A percentile compares a stretch with the other conserved stretches of the same genome.
phyloP scores from a whole-genome alignment of 768 basidiomycete genomes.

The Lyophyllum decastes region DNA sequence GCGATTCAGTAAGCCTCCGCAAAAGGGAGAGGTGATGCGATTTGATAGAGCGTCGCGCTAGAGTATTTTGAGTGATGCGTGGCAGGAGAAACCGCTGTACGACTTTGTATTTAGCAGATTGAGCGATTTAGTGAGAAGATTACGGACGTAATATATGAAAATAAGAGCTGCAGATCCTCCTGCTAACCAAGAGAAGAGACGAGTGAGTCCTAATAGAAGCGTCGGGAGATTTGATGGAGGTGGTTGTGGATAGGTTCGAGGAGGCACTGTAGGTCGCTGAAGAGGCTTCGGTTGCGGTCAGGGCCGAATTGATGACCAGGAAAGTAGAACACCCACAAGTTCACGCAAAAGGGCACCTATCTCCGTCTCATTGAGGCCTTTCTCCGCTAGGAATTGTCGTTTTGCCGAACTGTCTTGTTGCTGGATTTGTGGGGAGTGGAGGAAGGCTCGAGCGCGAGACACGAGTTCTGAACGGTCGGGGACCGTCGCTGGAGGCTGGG shows the following conservation, averaged over 20 bases:
- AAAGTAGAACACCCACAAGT: constrained; percentile 40
- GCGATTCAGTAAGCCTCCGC: constrained; percentile 52
- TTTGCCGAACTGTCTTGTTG: constrained; percentile 58
- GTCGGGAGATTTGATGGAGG: constrained; percentile 71
- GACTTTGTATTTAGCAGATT: constrained; percentile 9
- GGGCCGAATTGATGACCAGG: neutral
- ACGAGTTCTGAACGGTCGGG: constrained; percentile 45
- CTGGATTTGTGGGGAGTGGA: constrained; percentile 64
- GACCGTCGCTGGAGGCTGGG: neutral
- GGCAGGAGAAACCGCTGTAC: constrained; percentile 69
- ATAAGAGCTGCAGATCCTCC: constrained; percentile 62
- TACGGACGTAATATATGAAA: constrained; percentile 67
- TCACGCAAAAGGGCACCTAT: constrained; percentile 60
- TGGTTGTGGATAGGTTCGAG: constrained; percentile 70
- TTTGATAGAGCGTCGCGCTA: constrained; percentile 63
- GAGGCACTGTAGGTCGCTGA: constrained; percentile 57
- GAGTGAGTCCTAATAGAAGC: constrained; percentile 60
- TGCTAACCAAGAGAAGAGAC: constrained; percentile 66
- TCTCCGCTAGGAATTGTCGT: constrained; percentile 66
- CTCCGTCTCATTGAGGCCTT: constrained; percentile 65
- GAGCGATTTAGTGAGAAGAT: neutral
- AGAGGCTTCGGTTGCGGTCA: constrained; percentile 23
- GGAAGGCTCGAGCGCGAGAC: constrained; percentile 60
- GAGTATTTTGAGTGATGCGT: constrained; percentile 54
- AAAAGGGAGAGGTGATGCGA: constrained; percentile 62